Base-by-base conservation (phyloP, 2,329 filamentous ascomycete genomes). In the Aurifilum marmelostoma region DNA sequence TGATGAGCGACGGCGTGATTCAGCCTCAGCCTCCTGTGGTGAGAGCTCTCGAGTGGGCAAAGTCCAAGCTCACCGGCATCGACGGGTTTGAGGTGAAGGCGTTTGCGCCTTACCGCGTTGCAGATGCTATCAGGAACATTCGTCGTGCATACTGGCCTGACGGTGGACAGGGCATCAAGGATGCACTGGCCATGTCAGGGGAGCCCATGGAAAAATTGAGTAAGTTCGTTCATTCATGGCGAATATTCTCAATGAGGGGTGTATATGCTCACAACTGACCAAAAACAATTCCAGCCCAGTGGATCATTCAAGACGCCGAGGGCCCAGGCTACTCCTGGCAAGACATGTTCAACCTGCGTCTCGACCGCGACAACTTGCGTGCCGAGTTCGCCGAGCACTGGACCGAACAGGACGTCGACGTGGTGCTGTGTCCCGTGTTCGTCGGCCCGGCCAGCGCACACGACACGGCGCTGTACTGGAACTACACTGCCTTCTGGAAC, bases 61-160 rank as follows among this genome's bases (percentile, higher is more conserved):
- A 73, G 0, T 60, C 71, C 0, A 72, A 75, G 14, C 73, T 76
- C 5, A 72, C 72, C 2, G 65, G 71, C 7, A 61, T 72, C 1
- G 65, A 63, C 0, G 11, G 69, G 0, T 52, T 82, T 11, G 73
- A 79, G 41, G 59, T 82, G 12, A 82, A 80, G 66, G 37, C 71
- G 0, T 83, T 82, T 69, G 74, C 67, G 1, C 77, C 79, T 0
- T 76, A 75, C n/a, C 74, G 75, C 2, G 73, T 74, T 0, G 72
- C 75, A 32, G 72, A 80, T 24, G 77, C 76, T 0, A 77, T 74
- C 70, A 43, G 54, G 0, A 76, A 73, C 72, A 80, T 83, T 71
- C 71, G 77, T 62, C 71, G 71, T 3, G 79, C 83, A 16, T 85
- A 85, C 76, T 85, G 81, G 74, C 83, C 84, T 0, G 83, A 84